Evolutionary conservation across 306 rosid species (phyloP).

Genomic region (Hylodesmum podocarpum): DNA sequence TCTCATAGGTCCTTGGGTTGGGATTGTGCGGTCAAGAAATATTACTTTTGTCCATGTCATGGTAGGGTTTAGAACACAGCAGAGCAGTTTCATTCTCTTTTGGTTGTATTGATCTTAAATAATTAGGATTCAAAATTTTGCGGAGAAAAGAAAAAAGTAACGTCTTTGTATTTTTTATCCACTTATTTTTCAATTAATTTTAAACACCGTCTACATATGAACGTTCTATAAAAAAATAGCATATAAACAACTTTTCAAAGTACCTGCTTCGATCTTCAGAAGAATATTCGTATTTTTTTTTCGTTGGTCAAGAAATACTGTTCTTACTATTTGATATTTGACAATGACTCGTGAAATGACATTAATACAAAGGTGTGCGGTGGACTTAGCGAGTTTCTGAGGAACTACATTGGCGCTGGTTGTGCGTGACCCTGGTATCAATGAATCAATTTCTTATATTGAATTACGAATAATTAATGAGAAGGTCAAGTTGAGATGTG

Average conservation of each 20-base stretch:
- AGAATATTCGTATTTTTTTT: slow-evolving; percentile 21
- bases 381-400: slow-evolving; percentile 48
- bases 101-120: slow-evolving; percentile 34
- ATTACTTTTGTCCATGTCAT: slow-evolving; percentile 42
- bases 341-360: slow-evolving; percentile 48
- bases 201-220: not conserved
- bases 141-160: slow-evolving; percentile 25
- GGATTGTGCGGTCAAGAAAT: slow-evolving; percentile 2
- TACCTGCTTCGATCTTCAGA: not conserved
- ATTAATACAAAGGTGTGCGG: not conserved
- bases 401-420: slow-evolving; percentile 42
- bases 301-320: slow-evolving; percentile 71
- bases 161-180: not conserved
- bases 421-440: not conserved
- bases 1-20: not conserved
- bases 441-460: not conserved
- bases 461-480: not conserved
- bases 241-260: not conserved
- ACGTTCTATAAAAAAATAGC: not conserved
- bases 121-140: slow-evolving; percentile 37
- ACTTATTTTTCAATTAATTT: not conserved
- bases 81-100: slow-evolving; percentile 35
- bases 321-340: slow-evolving; percentile 32
- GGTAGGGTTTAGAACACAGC: slow-evolving; percentile 40
- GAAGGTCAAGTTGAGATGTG: slow-evolving; percentile 35